phyloP scores from a whole-genome alignment of 2,329 filamentous ascomycete species.

The Colletotrichum horii region DNA sequence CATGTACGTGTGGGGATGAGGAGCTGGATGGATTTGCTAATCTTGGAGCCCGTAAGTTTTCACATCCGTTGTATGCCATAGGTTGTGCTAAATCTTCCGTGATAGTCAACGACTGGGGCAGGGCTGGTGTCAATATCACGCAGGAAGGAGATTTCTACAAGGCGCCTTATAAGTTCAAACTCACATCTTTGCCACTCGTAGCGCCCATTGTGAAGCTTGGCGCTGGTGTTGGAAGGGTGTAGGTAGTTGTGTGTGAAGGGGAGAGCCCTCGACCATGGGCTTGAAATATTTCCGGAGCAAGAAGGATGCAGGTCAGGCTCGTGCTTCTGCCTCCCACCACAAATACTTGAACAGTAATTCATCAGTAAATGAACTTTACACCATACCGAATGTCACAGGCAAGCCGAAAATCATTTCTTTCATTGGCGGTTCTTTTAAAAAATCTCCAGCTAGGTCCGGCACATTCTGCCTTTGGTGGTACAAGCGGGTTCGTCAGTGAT shows the following conservation, averaged over 20 bases:
- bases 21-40: constrained; percentile 61
- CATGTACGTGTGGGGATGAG: constrained; percentile 55
- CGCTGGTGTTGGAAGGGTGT: constrained; percentile 50
- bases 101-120: constrained; percentile 51
- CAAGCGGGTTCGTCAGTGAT: too few relatives aligned
- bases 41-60: constrained; percentile 51
- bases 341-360: accelerated
- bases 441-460: too few relatives aligned
- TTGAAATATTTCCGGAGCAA: accelerated
- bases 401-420: too few relatives aligned
- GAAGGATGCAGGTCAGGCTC: not conserved
- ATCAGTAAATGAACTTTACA: accelerated
- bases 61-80: constrained; percentile 16
- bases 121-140: constrained; percentile 55
- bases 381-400: too few relatives aligned
- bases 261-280: accelerated
- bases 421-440: too few relatives aligned
- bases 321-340: not conserved
- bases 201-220: constrained; percentile 45
- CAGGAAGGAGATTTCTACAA: constrained; percentile 52
- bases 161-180: constrained; percentile 52
- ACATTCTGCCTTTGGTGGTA: not conserved
- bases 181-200: constrained; percentile 51
- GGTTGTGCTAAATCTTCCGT: constrained; percentile 2
- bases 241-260: accelerated